phyloP scores from a whole-genome alignment of 1,139 yeast species.

The Yarrowia galli region DNA sequence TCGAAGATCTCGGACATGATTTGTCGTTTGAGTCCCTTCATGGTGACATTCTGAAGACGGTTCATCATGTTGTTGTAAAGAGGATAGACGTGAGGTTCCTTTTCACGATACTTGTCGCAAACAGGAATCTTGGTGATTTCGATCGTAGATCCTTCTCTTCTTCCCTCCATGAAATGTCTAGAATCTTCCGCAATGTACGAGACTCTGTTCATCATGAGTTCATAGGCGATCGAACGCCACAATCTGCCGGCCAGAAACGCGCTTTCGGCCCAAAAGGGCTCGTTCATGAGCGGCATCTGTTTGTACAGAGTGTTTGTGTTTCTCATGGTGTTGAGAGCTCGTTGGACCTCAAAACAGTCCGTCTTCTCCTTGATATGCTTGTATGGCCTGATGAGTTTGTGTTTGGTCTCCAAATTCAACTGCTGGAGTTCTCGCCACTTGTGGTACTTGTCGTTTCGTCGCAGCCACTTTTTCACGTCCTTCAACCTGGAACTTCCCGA shows the following conservation, averaged over 20 bases:
- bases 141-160: not conserved
- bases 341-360: constrained; percentile 10
- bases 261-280: constrained; percentile 24
- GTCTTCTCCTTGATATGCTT: not conserved
- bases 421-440: not conserved
- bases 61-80: not conserved
- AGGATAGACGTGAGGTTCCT: not conserved
- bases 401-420: not conserved
- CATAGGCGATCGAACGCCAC: not conserved
- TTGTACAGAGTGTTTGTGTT: constrained; percentile 6
- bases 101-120: not conserved
- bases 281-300: constrained; percentile 10
- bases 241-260: not conserved
- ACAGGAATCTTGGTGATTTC: constrained; percentile 6
- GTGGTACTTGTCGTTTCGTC: constrained; percentile 7
- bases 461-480: not conserved
- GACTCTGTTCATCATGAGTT: not conserved
- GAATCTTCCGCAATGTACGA: not conserved
- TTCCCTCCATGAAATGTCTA: not conserved
- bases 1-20: not conserved
- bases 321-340: constrained; percentile 1
- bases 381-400: not conserved
- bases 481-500: not conserved
- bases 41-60: not conserved
- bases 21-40: not conserved